Evolutionary conservation across 257 asterid species (phyloP).

Genomic region (Plantago major): DNA sequence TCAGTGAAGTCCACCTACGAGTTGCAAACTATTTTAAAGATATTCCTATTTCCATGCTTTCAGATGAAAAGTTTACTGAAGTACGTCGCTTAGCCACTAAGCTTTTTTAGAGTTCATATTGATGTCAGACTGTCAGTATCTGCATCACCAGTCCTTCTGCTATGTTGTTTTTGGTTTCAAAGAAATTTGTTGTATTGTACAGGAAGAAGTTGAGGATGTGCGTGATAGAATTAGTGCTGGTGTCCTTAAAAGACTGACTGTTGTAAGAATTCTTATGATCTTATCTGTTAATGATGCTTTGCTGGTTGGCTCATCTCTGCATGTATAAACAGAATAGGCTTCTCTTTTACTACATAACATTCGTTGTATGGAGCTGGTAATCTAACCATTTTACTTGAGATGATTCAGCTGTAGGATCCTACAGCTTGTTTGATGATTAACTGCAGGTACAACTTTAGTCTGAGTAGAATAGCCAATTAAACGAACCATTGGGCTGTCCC

Average conservation of each 20-base stretch:
- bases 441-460: too few species aligned
- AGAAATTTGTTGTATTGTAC: constrained; percentile 23
- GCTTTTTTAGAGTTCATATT: constrained; percentile 8
- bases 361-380: too few species aligned
- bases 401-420: too few species aligned
- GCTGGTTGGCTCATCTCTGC: constrained; percentile 12
- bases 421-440: too few species aligned
- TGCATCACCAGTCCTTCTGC: not conserved
- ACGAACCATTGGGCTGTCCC: too few species aligned
- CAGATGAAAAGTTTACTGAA: constrained; percentile 71
- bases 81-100: constrained; percentile 33
- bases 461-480: too few species aligned
- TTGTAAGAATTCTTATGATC: constrained; percentile 42
- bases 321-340: not conserved
- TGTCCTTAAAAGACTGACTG: constrained; percentile 49
- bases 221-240: constrained; percentile 72
- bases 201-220: constrained; percentile 86
- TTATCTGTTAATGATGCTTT: not conserved
- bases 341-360: too few species aligned
- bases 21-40: constrained; percentile 56
- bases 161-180: constrained; percentile 7
- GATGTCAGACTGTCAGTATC: constrained; percentile 8
- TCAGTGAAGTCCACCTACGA: constrained; percentile 44
- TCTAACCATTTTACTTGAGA: too few species aligned
- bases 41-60: constrained; percentile 45